Conservation (phyloP, 192 early-diverging fungal genomes). For the Rhizophagus sp. region DNA sequence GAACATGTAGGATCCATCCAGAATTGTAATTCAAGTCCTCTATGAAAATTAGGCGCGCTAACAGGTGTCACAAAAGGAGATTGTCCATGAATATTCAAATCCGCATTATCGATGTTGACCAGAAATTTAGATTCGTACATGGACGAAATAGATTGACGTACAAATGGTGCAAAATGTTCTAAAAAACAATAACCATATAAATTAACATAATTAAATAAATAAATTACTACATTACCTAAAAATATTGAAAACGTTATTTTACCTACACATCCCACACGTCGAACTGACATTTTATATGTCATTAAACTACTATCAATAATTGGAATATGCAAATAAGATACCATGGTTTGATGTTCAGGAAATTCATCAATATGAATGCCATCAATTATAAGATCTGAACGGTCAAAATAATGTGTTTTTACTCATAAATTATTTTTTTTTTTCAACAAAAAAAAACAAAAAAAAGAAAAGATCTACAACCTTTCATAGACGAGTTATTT, state of each 20-base stretch:
- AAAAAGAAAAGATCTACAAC: constrained; percentile 32
- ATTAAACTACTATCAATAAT: constrained; percentile 53
- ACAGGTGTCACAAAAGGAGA: constrained; percentile 42
- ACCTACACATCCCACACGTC: constrained; percentile 37
- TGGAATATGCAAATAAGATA: constrained; percentile 48
- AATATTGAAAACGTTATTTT: constrained; percentile 4
- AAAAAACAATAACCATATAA: constrained; percentile 19
- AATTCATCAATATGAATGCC: constrained; percentile 33
- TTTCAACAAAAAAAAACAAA: background rate
- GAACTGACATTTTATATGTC: constrained; percentile 51
- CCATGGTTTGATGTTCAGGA: constrained; percentile 28
- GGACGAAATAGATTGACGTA: constrained; percentile 55
- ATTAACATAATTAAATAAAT: background rate
- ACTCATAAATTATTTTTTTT: background rate
- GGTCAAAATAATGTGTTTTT: background rate
- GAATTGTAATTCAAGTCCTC: constrained; percentile 48
- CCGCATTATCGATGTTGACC: constrained; percentile 44
- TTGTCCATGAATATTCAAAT: constrained; percentile 56
- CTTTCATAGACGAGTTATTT: constrained; percentile 38
- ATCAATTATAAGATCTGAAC: constrained; percentile 32
- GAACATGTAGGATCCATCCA: constrained; percentile 59
- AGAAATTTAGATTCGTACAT: constrained; percentile 58
- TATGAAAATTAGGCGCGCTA: constrained; percentile 17
- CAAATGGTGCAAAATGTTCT: constrained; percentile 48
- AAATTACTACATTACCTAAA: background rate